Evolutionary conservation across 371 early-diverging fungal genomes (phyloP).

Genomic region (Apophysomyces elegans): DNA sequence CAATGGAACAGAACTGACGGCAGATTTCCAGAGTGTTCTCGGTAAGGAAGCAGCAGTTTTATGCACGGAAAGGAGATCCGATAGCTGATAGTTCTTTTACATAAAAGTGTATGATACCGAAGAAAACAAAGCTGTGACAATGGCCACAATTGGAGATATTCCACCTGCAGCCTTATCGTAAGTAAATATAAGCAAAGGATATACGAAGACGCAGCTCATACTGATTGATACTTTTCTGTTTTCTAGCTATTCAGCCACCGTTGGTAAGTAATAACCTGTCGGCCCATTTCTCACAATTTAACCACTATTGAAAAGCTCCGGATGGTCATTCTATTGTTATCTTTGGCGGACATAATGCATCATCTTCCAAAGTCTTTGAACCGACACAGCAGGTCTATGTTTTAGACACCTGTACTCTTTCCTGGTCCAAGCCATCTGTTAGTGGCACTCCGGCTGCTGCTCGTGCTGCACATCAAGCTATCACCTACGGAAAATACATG

Average conservation of each 20-base stretch:
- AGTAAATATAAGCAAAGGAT: neutral
- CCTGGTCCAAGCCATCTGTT: conserved; percentile 36
- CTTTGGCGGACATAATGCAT: conserved; percentile 28
- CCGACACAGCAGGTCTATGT: conserved; percentile 34
- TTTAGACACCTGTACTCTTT: conserved; percentile 45
- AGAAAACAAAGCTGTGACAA: conserved; percentile 34
- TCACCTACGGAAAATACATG: conserved; percentile 45
- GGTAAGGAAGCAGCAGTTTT: conserved; percentile 25
- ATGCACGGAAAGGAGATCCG: too few relatives aligned
- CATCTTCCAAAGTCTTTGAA: conserved; percentile 7
- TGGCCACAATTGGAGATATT: conserved; percentile 47
- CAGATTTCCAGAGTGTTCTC: conserved; percentile 45
- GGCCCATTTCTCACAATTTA: too few relatives aligned
- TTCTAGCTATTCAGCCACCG: conserved; percentile 37
- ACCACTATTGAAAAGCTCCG: conserved; percentile 11
- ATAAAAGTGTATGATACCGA: conserved; percentile 39
- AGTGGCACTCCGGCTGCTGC: conserved; percentile 32
- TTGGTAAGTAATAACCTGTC: conserved; percentile 22
- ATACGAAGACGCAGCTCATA: neutral
- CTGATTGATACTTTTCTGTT: too few relatives aligned
- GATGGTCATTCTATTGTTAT: conserved; percentile 35
- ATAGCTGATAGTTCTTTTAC: neutral
- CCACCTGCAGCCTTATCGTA: conserved; percentile 33
- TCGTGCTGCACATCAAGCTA: conserved; percentile 41
- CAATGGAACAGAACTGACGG: conserved; percentile 20